A percentile compares a stretch with the other conserved stretches of the same genome.
Conservation (phyloP, 257 asterid species). For the Capsicum chinense region DNA sequence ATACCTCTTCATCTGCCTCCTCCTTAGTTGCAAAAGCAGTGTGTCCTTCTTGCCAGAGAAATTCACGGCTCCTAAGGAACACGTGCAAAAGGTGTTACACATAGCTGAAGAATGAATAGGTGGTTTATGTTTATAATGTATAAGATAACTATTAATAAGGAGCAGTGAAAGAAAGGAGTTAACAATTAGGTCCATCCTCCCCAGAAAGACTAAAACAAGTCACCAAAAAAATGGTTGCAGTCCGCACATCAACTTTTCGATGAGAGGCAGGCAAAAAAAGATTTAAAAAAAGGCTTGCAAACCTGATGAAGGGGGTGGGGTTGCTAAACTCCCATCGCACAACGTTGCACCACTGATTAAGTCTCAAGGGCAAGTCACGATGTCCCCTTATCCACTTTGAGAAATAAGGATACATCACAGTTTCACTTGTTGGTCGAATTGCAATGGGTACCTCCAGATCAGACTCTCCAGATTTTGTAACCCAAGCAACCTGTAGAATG, state of each 20-base stretch:
- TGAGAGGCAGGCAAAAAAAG: not conserved
- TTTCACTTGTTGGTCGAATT: conserved; percentile 99
- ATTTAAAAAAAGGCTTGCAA: not conserved
- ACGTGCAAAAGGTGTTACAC: conserved; percentile 1
- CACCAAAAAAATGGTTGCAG: not conserved
- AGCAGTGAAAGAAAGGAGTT: not conserved
- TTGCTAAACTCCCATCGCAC: conserved; percentile 99
- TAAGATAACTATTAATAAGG: not conserved
- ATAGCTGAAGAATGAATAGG: conserved; percentile 13
- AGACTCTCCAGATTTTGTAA: conserved; percentile 93
- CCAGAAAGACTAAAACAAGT: not conserved
- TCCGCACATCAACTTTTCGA: not conserved
- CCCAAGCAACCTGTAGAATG: conserved; percentile 92
- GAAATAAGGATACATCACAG: conserved; percentile 97
- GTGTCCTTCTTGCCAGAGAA: conserved; percentile 99
- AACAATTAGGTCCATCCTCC: not conserved
- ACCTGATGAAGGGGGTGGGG: conserved; percentile 99
- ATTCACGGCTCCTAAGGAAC: conserved; percentile 86
- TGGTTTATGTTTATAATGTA: not conserved
- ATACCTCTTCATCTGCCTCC: conserved; percentile 94
- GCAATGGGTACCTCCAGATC: conserved; percentile 97
- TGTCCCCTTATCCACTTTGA: conserved; percentile 99
- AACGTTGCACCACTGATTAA: conserved; percentile 99
- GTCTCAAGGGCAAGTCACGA: conserved; percentile 94
- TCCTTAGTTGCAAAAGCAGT: conserved; percentile 97